Evolutionary conservation across 148 eudicot species (phyloP), one percentile per base, ranked within the genome.

Genomic region (Persicaria maculosa): DNA sequence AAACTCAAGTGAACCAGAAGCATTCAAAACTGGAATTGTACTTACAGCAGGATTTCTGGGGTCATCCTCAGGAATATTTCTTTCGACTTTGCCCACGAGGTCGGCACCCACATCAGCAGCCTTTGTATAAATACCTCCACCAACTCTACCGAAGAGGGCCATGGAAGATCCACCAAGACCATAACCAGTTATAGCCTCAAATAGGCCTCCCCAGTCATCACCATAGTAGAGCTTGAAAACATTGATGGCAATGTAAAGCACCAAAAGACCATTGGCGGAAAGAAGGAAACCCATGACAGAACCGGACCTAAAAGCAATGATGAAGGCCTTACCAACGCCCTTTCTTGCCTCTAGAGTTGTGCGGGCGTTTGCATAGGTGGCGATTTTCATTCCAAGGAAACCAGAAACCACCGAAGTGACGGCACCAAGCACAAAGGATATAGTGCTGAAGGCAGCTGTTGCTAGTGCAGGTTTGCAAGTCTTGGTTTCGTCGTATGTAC

Each of bases 21-120:
- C 31, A 62, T 10, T 25, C 31, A 14, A 31, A 43, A 14, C 11
- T 14, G 31, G 43, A 11, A 25, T 31, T 62, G 50, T 44, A 45
- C 72, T 69, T 83, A 93, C 97, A 79, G 97, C 96, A 57, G 96
- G 97, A 74, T 92, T 92, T 79, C 97, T 88, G 25, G 97, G 97
- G 78, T 92, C 97, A 81, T 92, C 97, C 79, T 92, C 97, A 6
- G 97, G 97, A 46, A 92, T 92, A 84, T 92, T 90, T 84, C 88
- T 87, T 79, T 92, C 97, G 52, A 92, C 88, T 83, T 92, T 92
- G 59, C 97, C 97, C 11, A 92, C 97, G 72, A 92, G 97, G 84
- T 92, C 97, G 79, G 97, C 97, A 74, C 97, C 97, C 71, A 92
- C 97, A 86, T 92, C 97, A 62, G 97, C 97, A 80, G 97, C 97